phyloP scores from a whole-genome alignment of 345 rosid species.

The Aegle marmelos region DNA sequence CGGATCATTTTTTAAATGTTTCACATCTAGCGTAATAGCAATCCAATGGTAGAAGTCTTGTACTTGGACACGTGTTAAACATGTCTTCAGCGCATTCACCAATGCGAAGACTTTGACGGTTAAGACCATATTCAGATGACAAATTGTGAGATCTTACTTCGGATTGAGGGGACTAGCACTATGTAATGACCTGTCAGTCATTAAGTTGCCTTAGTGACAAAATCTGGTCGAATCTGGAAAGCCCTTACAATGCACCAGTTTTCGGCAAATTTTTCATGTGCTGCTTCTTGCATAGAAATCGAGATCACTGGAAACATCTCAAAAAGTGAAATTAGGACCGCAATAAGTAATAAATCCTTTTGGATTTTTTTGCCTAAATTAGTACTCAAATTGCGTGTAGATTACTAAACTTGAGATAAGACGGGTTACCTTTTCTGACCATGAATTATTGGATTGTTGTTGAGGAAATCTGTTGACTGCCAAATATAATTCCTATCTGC shows the following conservation, averaged over 20 bases:
- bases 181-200: neutral
- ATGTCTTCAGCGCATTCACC: no score
- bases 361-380: neutral
- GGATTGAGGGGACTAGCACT: neutral
- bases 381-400: neutral
- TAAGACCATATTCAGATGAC: neutral
- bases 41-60: neutral
- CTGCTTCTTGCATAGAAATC: neutral
- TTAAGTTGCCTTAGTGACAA: neutral
- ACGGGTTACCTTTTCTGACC: neutral
- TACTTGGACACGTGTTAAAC: neutral
- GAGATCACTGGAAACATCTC: neutral
- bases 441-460: slow-evolving; percentile 3
- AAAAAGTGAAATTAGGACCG: neutral
- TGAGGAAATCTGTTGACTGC: slow-evolving; percentile 4
- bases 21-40: neutral
- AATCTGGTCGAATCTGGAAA: slow-evolving; percentile 6
- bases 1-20: no score
- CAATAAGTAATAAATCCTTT: neutral
- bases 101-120: neutral
- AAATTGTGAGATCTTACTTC: neutral
- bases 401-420: neutral
- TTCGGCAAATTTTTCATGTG: neutral
- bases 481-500: neutral
- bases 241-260: neutral